Evolutionary conservation across 2,329 filamentous ascomycete genomes (phyloP).

Genomic region (Xylariales sp.): DNA sequence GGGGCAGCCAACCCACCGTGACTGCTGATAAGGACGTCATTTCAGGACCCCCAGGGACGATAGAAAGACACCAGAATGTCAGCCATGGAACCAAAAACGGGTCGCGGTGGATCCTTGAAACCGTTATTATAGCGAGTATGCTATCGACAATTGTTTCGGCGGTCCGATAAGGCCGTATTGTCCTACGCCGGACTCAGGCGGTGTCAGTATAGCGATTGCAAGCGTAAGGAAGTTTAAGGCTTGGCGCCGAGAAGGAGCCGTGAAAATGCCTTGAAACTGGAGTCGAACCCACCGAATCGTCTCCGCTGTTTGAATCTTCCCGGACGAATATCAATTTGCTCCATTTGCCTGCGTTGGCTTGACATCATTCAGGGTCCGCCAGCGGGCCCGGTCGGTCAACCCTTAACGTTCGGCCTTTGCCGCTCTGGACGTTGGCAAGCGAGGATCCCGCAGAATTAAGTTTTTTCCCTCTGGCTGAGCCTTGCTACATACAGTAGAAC

Average conservation of each 20-base stretch:
- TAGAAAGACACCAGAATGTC: slow-evolving; percentile 3
- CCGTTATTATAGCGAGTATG: background rate
- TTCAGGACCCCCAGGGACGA: background rate
- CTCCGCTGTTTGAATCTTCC: slow-evolving; percentile 10
- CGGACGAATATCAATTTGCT: slow-evolving; percentile 5
- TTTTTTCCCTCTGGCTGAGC: too few relatives aligned
- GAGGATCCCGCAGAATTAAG: too few relatives aligned
- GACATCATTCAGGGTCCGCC: slow-evolving; percentile 11
- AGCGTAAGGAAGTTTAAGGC: slow-evolving; percentile 2
- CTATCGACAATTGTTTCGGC: slow-evolving; percentile 4
- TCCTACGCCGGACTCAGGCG: background rate
- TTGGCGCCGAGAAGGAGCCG: slow-evolving; percentile 12
- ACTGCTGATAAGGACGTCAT: slow-evolving; percentile 9
- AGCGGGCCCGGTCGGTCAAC: too few relatives aligned
- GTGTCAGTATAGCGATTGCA: slow-evolving; percentile 1
- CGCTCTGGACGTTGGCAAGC: too few relatives aligned
- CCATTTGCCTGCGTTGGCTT: slow-evolving; percentile 10
- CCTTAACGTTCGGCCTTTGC: too few relatives aligned
- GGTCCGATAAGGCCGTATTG: slow-evolving; percentile 4
- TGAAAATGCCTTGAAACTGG: slow-evolving; percentile 10
- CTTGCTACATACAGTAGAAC: too few relatives aligned
- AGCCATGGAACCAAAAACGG: slow-evolving; percentile 2
- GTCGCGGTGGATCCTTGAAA: background rate
- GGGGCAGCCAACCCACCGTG: background rate
- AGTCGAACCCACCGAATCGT: slow-evolving; percentile 5